phyloP scores from a whole-genome alignment of 2,329 filamentous ascomycete genomes.

The Pseudovirgaria hyperparasitica region DNA sequence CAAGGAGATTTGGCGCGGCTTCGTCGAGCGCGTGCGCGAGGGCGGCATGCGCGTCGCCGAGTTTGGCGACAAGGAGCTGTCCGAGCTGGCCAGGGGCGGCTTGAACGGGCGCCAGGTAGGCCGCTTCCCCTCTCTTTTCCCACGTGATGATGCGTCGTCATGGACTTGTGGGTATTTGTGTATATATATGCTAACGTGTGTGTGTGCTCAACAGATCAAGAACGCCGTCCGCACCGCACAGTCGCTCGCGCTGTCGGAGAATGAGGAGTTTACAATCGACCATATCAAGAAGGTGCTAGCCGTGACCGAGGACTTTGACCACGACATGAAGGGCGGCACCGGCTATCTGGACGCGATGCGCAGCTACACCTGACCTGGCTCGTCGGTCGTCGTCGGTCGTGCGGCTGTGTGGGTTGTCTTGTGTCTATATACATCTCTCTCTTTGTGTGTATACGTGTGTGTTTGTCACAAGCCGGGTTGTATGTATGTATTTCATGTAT shows the following conservation, averaged over 20 bases:
- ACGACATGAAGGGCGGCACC: constrained; percentile 67
- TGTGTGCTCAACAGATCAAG: constrained; percentile 57
- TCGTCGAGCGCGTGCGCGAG: constrained; percentile 58
- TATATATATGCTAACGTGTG: constrained; percentile 5
- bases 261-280: constrained; percentile 57
- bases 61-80: constrained; percentile 56
- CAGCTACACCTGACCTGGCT: constrained; percentile 50
- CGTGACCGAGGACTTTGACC: constrained; percentile 70
- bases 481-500: too few relatives aligned
- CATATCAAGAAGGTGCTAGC: constrained; percentile 77
- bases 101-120: constrained; percentile 55
- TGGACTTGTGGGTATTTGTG: constrained; percentile 1
- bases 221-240: constrained; percentile 77
- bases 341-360: constrained; percentile 78
- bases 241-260: constrained; percentile 66
- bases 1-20: constrained; percentile 71
- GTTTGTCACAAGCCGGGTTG: too few relatives aligned
- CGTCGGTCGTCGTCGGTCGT: too few relatives aligned
- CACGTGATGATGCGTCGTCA: too few relatives aligned
- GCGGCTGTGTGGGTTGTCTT: too few relatives aligned
- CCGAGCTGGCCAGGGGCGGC: constrained; percentile 52
- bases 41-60: constrained; percentile 35
- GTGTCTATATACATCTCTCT: too few relatives aligned
- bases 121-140: background rate
- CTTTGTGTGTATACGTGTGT: too few relatives aligned